A percentile compares a stretch with the other conserved stretches of the same genome.
These are phyloP conservation scores for Endothia cerciana DNA, from an alignment of 2,329 filamentous ascomycete genomes.

Conservation along the genomic window DNA sequence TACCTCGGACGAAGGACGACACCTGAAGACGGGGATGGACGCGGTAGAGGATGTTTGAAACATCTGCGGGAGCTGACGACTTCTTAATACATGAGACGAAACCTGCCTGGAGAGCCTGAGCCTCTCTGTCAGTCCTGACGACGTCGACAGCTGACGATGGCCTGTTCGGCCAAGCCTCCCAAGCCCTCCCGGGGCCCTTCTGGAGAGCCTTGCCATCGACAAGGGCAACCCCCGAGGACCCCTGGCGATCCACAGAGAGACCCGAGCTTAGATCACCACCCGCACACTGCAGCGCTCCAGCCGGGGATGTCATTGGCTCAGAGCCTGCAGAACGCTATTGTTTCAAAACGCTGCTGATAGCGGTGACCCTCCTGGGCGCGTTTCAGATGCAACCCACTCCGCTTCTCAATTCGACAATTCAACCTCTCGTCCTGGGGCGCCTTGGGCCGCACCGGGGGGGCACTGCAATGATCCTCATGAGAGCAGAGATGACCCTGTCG, in stretches of 20 bases:
- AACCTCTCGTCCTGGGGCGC: slow-evolving; percentile 17
- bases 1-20: slow-evolving; percentile 3
- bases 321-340: slow-evolving; percentile 28
- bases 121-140: slow-evolving; percentile 12
- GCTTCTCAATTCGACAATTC: slow-evolving; percentile 23
- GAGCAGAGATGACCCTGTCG: slow-evolving; percentile 27
- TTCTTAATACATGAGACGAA: slow-evolving; percentile 26
- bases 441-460: slow-evolving; percentile 15
- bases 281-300: neutral
- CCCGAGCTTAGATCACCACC: slow-evolving; percentile 16
- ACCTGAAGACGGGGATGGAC: slow-evolving; percentile 14
- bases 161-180: slow-evolving; percentile 1
- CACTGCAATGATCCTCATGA: slow-evolving; percentile 27
- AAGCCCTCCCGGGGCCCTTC: neutral
- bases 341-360: slow-evolving; percentile 30
- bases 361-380: slow-evolving; percentile 34
- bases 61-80: slow-evolving; percentile 21
- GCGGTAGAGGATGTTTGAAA: slow-evolving; percentile 24
- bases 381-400: slow-evolving; percentile 36
- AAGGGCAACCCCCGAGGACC: slow-evolving; percentile 6
- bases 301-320: slow-evolving; percentile 23
- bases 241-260: slow-evolving; percentile 21
- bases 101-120: slow-evolving; percentile 17
- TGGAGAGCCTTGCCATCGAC: slow-evolving; percentile 1
- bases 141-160: slow-evolving; percentile 26